phyloP scores from a whole-genome alignment of 495 filamentous ascomycete species.

The Neurospora discreta region DNA sequence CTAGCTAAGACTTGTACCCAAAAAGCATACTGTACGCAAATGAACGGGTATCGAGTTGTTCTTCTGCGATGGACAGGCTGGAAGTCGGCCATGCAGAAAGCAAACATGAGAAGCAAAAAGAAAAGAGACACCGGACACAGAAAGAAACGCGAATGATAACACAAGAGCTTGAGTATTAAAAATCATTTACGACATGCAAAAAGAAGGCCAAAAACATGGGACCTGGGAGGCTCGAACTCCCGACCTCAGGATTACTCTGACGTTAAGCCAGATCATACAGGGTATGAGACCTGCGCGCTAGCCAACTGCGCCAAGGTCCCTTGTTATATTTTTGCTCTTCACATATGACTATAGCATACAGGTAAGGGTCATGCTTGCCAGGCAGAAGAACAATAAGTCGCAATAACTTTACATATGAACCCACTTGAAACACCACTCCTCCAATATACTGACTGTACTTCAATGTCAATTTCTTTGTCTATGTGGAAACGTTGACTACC shows the following conservation, averaged over 20 bases:
- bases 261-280: neutral
- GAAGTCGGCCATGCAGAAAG: neutral
- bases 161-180: neutral
- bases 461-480: neutral
- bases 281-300: neutral
- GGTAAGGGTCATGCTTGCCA: no score
- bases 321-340: neutral
- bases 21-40: no score
- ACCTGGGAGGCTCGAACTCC: neutral
- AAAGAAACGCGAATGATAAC: neutral
- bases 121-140: neutral
- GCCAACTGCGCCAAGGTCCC: neutral
- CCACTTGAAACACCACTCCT: neutral
- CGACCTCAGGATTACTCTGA: neutral
- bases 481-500: neutral
- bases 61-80: neutral
- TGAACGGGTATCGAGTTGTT: neutral
- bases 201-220: neutral
- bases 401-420: neutral
- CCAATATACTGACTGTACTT: neutral
- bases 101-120: neutral
- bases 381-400: neutral
- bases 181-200: neutral
- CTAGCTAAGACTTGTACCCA: neutral
- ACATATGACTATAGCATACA: no score